These are phyloP conservation scores for Fusarium albidum DNA, from an alignment of 2,329 filamentous ascomycete genomes.

Conservation along the genomic window DNA sequence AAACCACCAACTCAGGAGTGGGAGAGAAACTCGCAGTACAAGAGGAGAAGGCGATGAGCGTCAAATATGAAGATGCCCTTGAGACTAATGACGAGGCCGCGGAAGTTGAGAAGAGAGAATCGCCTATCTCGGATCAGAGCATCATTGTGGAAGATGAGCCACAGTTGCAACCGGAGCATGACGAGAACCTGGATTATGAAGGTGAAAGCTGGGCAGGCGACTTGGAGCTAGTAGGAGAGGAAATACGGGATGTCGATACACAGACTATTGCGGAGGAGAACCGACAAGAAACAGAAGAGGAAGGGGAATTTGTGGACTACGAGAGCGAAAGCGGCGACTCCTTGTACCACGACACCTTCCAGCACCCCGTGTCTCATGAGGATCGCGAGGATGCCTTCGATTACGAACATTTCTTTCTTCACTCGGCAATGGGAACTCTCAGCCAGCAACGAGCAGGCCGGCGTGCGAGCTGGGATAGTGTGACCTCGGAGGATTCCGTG, in stretches of 20 bases:
- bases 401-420: constrained; percentile 94
- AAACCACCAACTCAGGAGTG: not conserved
- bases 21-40: constrained; percentile 16
- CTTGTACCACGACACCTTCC: constrained; percentile 68
- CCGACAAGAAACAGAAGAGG: constrained; percentile 47
- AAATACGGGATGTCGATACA: constrained; percentile 36
- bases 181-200: constrained; percentile 47
- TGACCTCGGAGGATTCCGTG: constrained; percentile 66
- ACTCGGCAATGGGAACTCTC: constrained; percentile 87
- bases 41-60: constrained; percentile 12
- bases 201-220: constrained; percentile 25
- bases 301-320: constrained; percentile 49
- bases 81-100: not conserved
- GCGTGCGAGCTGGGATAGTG: constrained; percentile 58
- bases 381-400: constrained; percentile 95
- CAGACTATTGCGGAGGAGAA: constrained; percentile 35
- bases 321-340: constrained; percentile 71
- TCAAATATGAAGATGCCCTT: constrained; percentile 12
- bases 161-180: not conserved
- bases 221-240: constrained; percentile 9
- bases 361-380: constrained; percentile 79
- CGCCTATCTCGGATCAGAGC: not conserved
- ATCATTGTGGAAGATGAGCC: constrained; percentile 28
- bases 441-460: constrained; percentile 49
- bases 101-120: not conserved